Evolutionary conservation across 371 early-diverging fungal species (phyloP).

Genomic region (Apophysomyces ossiformis): DNA sequence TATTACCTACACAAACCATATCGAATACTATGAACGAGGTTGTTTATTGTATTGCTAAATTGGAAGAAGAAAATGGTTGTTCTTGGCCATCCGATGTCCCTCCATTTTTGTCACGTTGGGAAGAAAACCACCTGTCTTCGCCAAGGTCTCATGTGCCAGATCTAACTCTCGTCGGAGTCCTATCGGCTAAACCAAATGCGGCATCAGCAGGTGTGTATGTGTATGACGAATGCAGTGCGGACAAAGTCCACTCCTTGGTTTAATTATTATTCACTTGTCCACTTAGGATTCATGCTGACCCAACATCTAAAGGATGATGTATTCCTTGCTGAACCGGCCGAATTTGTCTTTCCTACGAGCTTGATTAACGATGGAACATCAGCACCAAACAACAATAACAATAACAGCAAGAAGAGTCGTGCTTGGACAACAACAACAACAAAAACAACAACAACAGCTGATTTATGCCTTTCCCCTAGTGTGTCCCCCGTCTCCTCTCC

Average conservation of each 20-base stretch:
- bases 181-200: constrained; percentile 23
- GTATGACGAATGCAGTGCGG: constrained; percentile 24
- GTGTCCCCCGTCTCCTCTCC: constrained; percentile 38
- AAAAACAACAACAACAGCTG: constrained; percentile 17
- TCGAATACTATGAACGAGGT: too few species aligned
- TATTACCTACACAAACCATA: too few species aligned
- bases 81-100: not conserved
- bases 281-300: constrained; percentile 17
- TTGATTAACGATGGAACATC: too few species aligned
- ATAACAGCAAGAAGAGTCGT: not conserved
- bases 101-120: constrained; percentile 3
- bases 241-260: too few species aligned
- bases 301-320: constrained; percentile 29
- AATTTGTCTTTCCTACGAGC: not conserved
- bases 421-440: constrained; percentile 17
- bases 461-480: constrained; percentile 35
- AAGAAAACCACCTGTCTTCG: constrained; percentile 6
- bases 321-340: constrained; percentile 20
- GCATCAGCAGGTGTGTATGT: constrained; percentile 34
- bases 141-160: constrained; percentile 9
- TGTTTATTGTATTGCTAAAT: not conserved
- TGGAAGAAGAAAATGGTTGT: not conserved
- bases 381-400: too few species aligned
- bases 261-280: constrained; percentile 7
- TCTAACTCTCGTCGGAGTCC: constrained; percentile 10